These are phyloP conservation scores for Ustilago shanxiensis DNA, from an alignment of 1,284 basidiomycete species.

Conservation along the genomic window DNA sequence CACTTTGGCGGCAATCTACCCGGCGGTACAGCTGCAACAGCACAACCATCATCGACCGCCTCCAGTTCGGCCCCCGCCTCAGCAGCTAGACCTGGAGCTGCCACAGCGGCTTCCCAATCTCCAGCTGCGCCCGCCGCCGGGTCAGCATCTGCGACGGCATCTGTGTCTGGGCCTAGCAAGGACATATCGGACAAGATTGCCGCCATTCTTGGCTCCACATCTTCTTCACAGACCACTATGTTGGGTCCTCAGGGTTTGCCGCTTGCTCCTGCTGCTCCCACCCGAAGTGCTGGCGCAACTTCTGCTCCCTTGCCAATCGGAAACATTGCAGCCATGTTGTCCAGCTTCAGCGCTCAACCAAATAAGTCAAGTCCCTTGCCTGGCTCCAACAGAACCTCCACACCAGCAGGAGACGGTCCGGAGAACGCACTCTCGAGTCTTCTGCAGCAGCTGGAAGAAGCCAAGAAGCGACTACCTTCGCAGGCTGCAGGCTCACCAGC, in stretches of 20 bases:
- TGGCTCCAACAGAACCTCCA: constrained; percentile 7
- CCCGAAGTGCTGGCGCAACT: constrained; percentile 3
- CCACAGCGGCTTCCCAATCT: not conserved
- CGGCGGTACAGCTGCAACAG: constrained; percentile 14
- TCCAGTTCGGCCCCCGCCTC: constrained; percentile 5
- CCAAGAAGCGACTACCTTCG: constrained; percentile 28
- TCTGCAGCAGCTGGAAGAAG: constrained; percentile 47
- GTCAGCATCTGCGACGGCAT: constrained; percentile 5
- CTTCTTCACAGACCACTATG: constrained; percentile 42
- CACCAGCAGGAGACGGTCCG: constrained; percentile 17
- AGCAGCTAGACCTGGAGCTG: not conserved
- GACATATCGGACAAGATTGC: constrained; percentile 52
- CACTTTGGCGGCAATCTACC: constrained; percentile 49
- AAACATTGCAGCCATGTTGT: constrained; percentile 49
- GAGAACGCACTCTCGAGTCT: constrained; percentile 30
- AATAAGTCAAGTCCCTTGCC: not conserved
- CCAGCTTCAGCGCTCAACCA: constrained; percentile 22
- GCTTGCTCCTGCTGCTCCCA: constrained; percentile 36
- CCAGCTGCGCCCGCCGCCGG: constrained; percentile 6
- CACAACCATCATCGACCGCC: constrained; percentile 12
- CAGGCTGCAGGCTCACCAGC: constrained; percentile 12
- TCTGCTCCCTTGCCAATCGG: constrained; percentile 27
- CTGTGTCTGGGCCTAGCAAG: constrained; percentile 19
- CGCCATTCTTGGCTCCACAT: constrained; percentile 42
- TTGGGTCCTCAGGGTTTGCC: constrained; percentile 48